Evolutionary conservation across 441 rosid species (phyloP), one percentile per base, ranked within the genome.

Genomic region (Adansonia madagascariensis): DNA sequence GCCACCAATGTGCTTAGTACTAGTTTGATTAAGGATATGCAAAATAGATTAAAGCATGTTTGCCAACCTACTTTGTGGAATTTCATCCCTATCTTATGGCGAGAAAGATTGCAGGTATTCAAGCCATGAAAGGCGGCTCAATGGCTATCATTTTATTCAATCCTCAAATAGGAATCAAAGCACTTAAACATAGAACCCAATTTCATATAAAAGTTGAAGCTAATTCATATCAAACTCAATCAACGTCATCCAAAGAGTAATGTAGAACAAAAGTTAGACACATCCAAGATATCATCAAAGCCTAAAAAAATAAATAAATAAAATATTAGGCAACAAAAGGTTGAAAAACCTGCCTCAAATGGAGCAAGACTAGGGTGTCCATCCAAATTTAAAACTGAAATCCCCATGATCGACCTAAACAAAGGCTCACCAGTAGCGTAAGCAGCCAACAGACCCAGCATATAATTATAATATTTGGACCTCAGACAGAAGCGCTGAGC

Each of bases 351-450:
- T 70, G 91, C 99, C 98, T 94, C 99, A 76, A 88, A 93, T 18
- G 95, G 98, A 84, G 95, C 86, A 77, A 91, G 83, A 64, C 77
- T 75, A 49, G 84, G 77, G 82, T 85, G 88, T 63, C 85, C 93
- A 77, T 84, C 90, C 79, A 92, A 74, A 82, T 86, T 80, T 81
- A 93, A 89, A 69, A 90, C 85, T 56, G 98, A 93, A 61, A 88
- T 65, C 20, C 82, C 84, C 91, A 86, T 80, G 39, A 86, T 60
- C 86, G 93, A 71, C 85, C 98, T 93, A 59, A 88, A 75, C 2
- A 96, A 18, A 68, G 99, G 99, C 82, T 88, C 97, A 71, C 85
- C 86, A n/a, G 90, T 65, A 77, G 94, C 91, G 73, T 80, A 90
- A 77, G 76, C 87, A 75, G 97, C 91, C 85, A 94, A 82, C 56